Base-by-base conservation (phyloP, 441 rosid species). In the Croton laevigatus region DNA sequence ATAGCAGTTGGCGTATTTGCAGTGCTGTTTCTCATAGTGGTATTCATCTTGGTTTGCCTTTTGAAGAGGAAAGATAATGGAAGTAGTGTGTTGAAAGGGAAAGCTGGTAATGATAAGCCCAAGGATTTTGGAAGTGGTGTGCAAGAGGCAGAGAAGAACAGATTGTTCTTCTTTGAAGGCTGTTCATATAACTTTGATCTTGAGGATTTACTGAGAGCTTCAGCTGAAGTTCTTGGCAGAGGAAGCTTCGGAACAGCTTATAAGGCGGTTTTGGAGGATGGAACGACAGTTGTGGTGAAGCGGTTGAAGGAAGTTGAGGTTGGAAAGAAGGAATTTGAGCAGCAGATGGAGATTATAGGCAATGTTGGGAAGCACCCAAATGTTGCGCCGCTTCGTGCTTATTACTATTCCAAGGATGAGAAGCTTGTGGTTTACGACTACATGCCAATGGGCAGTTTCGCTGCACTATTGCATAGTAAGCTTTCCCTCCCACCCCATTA, bases 221-320 rank as follows among this genome's bases (percentile, higher is more conserved):
- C 98, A 0, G 98, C 98, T 5, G 98, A 94, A 74, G 98, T 94
- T 42, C 79, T 94, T 75, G 98, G 98, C 5, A 94, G 92, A 70
- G 98, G 98, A 58, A 94, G 88, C 36, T 90, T 86, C 1, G 98
- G 98, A 22, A 92, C 97, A 8, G 86, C 97, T 27, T 94, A 94
- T 76, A 94, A 91, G 75, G 98, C 97, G 0, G 91, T 87, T 65
- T 72, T 94, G 58, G 98, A 94, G 70, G 90, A 88, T 55, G 95
- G 94, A 37, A 90, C 91, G 3, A 85, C 95, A n/a, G 97, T 94
- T 60, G 97, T 89, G 4, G 98, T 94, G 68, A 94, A 94, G 78
- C 75, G 97, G 71, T 76, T 94, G 69, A 94, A 86, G 71, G 97
- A 94, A 76, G 97, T 91, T 5, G 69, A 66, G 16, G 90, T 81